Percentiles rank a stretch among this genome's conserved stretches.
These are phyloP conservation scores for Rhizopus stolonifer DNA, from an alignment of 371 early-diverging fungal genomes.

Conservation along the genomic window DNA sequence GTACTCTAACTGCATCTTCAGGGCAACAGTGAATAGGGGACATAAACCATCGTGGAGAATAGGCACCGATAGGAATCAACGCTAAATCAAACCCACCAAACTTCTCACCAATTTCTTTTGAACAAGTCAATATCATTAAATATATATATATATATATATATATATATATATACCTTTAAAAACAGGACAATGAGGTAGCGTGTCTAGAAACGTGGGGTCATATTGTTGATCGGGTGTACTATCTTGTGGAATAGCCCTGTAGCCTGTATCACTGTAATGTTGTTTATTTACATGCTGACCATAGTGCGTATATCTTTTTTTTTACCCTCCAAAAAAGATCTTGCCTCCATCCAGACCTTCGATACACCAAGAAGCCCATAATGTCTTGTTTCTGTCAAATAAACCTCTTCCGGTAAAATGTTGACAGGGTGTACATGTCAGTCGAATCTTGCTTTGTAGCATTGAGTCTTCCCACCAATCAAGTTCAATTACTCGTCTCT, in stretches of 20 bases:
- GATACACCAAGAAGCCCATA: conserved; percentile 77
- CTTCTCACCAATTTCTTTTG: conserved; percentile 65
- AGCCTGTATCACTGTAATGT: conserved; percentile 69
- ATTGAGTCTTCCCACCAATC: conserved; percentile 81
- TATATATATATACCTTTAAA: conserved; percentile 55
- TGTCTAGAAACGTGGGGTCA: conserved; percentile 35
- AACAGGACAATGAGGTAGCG: conserved; percentile 71
- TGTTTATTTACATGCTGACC: too few species aligned
- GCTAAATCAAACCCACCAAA: conserved; percentile 72
- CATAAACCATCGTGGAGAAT: conserved; percentile 72
- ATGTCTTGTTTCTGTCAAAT: conserved; percentile 64
- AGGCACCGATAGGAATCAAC: conserved; percentile 84
- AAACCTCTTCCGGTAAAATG: conserved; percentile 72
- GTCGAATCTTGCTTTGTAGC: conserved; percentile 34
- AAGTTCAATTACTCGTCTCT: conserved; percentile 51
- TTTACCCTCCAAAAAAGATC: conserved; percentile 70
- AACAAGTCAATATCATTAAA: neutral
- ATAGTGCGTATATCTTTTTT: neutral
- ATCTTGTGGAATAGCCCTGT: conserved; percentile 49
- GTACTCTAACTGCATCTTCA: conserved; percentile 76
- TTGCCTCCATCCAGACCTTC: conserved; percentile 42
- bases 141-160: neutral
- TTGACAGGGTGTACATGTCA: conserved; percentile 74
- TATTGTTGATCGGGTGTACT: conserved; percentile 24
- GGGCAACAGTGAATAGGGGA: conserved; percentile 72